Conservation (phyloP, 2,329 filamentous ascomycete genomes). For the Paecilomyces dactylethromorphus region DNA sequence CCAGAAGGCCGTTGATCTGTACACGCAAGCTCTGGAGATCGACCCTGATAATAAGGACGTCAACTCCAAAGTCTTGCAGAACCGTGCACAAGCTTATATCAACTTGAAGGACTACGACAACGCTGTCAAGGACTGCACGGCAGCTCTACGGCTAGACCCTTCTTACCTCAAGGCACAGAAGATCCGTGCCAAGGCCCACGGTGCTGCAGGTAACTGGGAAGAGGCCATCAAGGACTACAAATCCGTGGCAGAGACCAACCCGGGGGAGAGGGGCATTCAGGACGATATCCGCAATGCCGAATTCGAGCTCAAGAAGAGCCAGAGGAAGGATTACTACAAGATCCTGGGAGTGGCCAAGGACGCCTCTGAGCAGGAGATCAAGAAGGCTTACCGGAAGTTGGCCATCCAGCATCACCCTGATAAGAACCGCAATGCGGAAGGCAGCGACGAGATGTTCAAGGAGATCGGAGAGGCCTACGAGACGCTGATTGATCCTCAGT, state of each 20-base stretch:
- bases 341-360: constrained; percentile 85
- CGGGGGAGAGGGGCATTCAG: constrained; percentile 69
- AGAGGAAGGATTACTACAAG: constrained; percentile 98
- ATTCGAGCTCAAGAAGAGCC: constrained; percentile 93
- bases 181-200: constrained; percentile 85
- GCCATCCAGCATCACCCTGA: constrained; percentile 94
- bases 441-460: constrained; percentile 87
- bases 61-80: constrained; percentile 91
- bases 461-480: constrained; percentile 97
- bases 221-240: constrained; percentile 87
- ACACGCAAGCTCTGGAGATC: constrained; percentile 73
- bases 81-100: constrained; percentile 77
- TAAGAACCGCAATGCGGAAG: constrained; percentile 82
- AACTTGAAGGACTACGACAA: constrained; percentile 73
- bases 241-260: constrained; percentile 72
- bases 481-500: constrained; percentile 87
- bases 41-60: constrained; percentile 85
- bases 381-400: constrained; percentile 93
- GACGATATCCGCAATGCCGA: constrained; percentile 88
- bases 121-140: constrained; percentile 80
- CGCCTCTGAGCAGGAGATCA: constrained; percentile 77
- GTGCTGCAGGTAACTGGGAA: constrained; percentile 83
- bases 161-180: constrained; percentile 85
- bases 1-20: constrained; percentile 75
- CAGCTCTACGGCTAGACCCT: constrained; percentile 74